Base-by-base conservation (phyloP, 2,329 filamentous ascomycete genomes). In the Pestalotiopsis sp. region DNA sequence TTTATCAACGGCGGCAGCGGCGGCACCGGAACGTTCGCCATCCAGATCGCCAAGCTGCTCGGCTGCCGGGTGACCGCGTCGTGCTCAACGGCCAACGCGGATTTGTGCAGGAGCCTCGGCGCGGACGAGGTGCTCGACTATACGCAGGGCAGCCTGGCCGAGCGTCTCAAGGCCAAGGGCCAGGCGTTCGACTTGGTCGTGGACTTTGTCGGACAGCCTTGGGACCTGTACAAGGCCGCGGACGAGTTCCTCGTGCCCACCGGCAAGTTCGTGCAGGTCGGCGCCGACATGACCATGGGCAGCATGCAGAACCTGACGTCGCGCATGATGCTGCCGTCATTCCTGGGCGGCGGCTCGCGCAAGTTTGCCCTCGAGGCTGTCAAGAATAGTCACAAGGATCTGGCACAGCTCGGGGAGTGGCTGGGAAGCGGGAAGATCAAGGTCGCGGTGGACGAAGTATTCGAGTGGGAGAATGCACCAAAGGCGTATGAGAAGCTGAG, bases 61-160 rank as follows among this genome's bases (percentile, higher is more conserved):
- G 89, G 88, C 0, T 89, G 86, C 69, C 80, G 85, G 69, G 89
- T 91, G 39, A 87, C 85, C 1, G 82, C 82, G 1, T 83, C 84
- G 4, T 91, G 89, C 73, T 90, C 88, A 9, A 82, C 81, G 1
- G 75, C 75, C 4, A 92, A 91, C 74, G 79, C 85, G 0, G 83
- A 87, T 65, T 75, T 91, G 2, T 88, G 87, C 73, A 83, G 83
- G 72, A 78, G 79, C 4, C 75, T 91, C 1, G 90, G 90, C 0
- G 90, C 89, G 13, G 89, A 91, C 71, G 86, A 89, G 70, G 84
- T 90, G 36, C 81, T 90, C 61, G 86, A 91, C 72, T 91, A 91
- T 73, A 85, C 82, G 25, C 78, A 78, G 1, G 74, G 77, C 23
- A 79, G 89, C 72, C 75, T 90, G 2, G 73, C 83, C 2, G 78